Conservation (phyloP, 768 basidiomycete species). For the Lactarius indigo region DNA sequence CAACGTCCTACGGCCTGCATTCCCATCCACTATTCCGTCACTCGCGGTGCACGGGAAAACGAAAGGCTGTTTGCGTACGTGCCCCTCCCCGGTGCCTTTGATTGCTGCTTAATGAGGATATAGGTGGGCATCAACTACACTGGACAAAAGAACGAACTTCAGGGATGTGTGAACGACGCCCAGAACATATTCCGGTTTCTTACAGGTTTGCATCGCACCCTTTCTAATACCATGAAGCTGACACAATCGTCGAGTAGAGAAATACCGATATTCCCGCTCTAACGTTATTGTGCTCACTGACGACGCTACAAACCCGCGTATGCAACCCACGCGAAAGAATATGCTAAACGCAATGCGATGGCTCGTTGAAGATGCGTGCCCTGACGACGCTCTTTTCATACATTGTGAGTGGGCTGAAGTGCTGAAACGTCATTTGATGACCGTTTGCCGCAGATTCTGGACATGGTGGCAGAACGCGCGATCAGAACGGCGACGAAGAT, state of each 20-base stretch:
- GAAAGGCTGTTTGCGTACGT: slow-evolving; percentile 84
- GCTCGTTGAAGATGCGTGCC: slow-evolving; percentile 77
- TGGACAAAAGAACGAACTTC: slow-evolving; percentile 60
- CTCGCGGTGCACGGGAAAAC: slow-evolving; percentile 83
- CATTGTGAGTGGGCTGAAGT: slow-evolving; percentile 54
- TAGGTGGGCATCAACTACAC: slow-evolving; percentile 90
- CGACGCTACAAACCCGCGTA: slow-evolving; percentile 56
- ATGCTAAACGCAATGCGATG: slow-evolving; percentile 87
- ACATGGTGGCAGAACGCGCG: slow-evolving; percentile 89
- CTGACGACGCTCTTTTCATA: slow-evolving; percentile 88
- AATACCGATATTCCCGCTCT: slow-evolving; percentile 36
- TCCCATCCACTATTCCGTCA: slow-evolving; percentile 57
- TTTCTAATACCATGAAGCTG: slow-evolving; percentile 2
- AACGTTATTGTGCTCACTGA: slow-evolving; percentile 90
- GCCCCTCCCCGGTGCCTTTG: background rate
- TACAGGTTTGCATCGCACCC: slow-evolving; percentile 43
- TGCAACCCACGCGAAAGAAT: slow-evolving; percentile 73
- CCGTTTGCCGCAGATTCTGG: slow-evolving; percentile 62
- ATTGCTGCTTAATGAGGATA: background rate
- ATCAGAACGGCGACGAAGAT: slow-evolving; percentile 81
- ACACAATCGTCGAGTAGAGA: slow-evolving; percentile 8
- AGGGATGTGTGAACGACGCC: slow-evolving; percentile 92
- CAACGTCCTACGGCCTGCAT: background rate
- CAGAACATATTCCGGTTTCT: slow-evolving; percentile 78
- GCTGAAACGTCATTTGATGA: background rate